Base-by-base conservation (phyloP, 495 filamentous ascomycete species). In the Aspergillus biplanus region DNA sequence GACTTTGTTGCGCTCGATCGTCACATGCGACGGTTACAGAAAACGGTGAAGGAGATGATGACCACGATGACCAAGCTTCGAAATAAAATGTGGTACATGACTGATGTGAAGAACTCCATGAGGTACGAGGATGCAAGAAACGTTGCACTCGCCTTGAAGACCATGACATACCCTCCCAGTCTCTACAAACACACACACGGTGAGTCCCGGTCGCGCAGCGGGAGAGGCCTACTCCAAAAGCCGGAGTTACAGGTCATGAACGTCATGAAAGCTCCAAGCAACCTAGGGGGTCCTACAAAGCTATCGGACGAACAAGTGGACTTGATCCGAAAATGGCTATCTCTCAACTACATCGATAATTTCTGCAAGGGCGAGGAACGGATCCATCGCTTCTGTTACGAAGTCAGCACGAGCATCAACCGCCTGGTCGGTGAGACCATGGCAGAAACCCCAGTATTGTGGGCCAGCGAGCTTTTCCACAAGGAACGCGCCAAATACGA, bases 61-160 rank as follows among this genome's bases (percentile, higher is more conserved):
- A 46, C 65, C 35, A 75, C 74, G 2, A 66, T 80, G 42, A 64
- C 70, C 50, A 77, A 75, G 52, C 70, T 81, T 1, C 84, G 95
- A 47, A 90, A 96, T 73, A 98, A 98, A 81, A 97, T 97, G 92
- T 99, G 95, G 95, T 99, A 97, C 73, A 91, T 95, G 66, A 96
- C 93, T 6, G 95, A 98, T 73, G 95, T 98, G 48, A 89, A 90
- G 59, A 94, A 97, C 69, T 97, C 94, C 16, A 91, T 86, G 47
- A 84, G 86, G 3, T 99, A 97, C 69, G 94, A 96, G 62, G 90
- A 96, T 72, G 92, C 92, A 27, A 88, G 88, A 62, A 89, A 94
- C 71, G 88, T 99, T 11, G 91, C 92, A 11, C 82, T 89, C 60
- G 95, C 95, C 34, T 77, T 99, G 50, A 95, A 93, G 73, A 90